phyloP scores from a whole-genome alignment of 345 rosid genomes.

The Salix brachista region DNA sequence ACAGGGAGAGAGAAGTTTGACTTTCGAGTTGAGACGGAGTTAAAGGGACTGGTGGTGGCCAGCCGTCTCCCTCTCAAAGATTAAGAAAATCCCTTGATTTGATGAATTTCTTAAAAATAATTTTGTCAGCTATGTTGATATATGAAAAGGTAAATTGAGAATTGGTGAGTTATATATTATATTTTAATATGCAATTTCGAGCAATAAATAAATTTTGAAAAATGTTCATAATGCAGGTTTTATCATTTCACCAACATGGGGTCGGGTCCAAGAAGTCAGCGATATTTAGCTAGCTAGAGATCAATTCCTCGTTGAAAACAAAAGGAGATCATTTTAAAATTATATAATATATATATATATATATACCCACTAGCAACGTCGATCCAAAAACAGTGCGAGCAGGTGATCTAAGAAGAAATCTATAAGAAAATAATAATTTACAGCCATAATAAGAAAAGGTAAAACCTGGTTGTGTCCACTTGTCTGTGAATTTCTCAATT shows the following conservation, averaged over 20 bases:
- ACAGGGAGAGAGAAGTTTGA: too few relatives aligned
- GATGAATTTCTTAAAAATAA: not conserved
- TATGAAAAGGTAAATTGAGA: not conserved
- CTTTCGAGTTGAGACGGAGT: too few relatives aligned
- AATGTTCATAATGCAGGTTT: not conserved
- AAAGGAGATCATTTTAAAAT: not conserved
- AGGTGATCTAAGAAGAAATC: not conserved
- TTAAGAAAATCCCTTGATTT: not conserved
- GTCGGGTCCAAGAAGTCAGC: not conserved
- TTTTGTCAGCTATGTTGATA: not conserved
- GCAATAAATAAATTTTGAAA: not conserved
- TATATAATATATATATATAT: not conserved
- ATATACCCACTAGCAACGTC: not conserved
- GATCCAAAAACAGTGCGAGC: not conserved
- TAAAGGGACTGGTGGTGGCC: not conserved
- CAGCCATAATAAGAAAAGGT: not conserved
- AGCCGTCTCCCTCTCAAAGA: not conserved
- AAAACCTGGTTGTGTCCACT: conserved; percentile 1
- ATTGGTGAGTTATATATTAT: not conserved
- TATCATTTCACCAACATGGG: not conserved
- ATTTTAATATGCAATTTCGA: not conserved
- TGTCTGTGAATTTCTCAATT: not conserved
- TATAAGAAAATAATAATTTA: not conserved
- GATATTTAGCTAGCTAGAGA: not conserved
- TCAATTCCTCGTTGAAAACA: not conserved